Percentiles rank a stretch among this genome's conserved stretches.
These are phyloP conservation scores for Coemansia sp. DNA, from an alignment of 192 early-diverging fungal genomes.

Conservation along the genomic window DNA sequence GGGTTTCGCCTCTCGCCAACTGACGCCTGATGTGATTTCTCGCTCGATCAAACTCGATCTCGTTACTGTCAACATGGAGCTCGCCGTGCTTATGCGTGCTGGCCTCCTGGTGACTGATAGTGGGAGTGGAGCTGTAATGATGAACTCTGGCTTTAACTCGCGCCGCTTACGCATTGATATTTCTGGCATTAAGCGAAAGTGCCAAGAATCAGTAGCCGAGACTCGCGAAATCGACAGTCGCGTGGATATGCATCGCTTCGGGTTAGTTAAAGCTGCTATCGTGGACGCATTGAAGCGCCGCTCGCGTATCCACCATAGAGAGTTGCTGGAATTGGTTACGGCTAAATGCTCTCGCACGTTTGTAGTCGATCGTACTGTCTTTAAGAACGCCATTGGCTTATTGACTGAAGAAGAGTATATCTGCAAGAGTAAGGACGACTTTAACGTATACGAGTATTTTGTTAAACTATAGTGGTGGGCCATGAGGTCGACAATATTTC, in stretches of 20 bases:
- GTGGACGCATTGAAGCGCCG: background rate
- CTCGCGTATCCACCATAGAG: background rate
- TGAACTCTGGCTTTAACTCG: constrained; percentile 77
- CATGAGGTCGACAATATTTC: background rate
- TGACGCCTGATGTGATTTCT: constrained; percentile 64
- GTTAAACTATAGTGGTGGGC: background rate
- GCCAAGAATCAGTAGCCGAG: constrained; percentile 78
- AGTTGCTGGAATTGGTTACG: background rate
- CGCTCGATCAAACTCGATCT: background rate
- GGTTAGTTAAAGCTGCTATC: background rate
- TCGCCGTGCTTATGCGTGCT: background rate
- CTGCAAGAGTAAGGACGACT: background rate
- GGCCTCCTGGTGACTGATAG: background rate
- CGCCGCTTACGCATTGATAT: constrained; percentile 85
- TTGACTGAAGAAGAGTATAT: background rate
- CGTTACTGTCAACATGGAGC: background rate
- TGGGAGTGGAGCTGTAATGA: background rate
- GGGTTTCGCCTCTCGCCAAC: constrained; percentile 39
- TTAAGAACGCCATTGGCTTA: background rate
- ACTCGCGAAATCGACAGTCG: constrained; percentile 72
- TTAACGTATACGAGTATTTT: background rate
- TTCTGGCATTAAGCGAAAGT: constrained; percentile 75
- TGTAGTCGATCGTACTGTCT: background rate
- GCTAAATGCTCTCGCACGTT: background rate
- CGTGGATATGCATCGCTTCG: constrained; percentile 55